Percentiles rank a stretch among this genome's conserved stretches.
phyloP scores from a whole-genome alignment of 2,329 filamentous ascomycete genomes.

The Curvularia lunata region DNA sequence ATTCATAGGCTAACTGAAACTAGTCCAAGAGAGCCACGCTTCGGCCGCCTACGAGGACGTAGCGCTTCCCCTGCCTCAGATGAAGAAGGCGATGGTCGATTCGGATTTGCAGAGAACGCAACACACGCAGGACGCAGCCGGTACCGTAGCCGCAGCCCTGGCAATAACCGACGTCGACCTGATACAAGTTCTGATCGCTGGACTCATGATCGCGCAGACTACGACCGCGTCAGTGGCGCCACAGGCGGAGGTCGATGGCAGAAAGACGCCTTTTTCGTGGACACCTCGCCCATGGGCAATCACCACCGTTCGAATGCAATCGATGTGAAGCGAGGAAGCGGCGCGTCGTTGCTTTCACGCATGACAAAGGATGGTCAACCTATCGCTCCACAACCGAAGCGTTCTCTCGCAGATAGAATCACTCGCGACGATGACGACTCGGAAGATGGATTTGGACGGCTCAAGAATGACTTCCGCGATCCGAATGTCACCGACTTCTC shows the following conservation, averaged over 20 bases:
- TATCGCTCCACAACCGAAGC: slow-evolving; percentile 26
- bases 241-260: slow-evolving; percentile 33
- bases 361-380: slow-evolving; percentile 47
- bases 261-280: slow-evolving; percentile 34
- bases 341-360: slow-evolving; percentile 37
- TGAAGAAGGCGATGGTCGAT: slow-evolving; percentile 56
- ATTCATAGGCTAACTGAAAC: slow-evolving; percentile 10
- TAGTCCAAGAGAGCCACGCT: slow-evolving; percentile 40
- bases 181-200: slow-evolving; percentile 38
- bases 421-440: slow-evolving; percentile 38
- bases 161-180: slow-evolving; percentile 26
- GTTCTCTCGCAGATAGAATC: slow-evolving; percentile 40
- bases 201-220: slow-evolving; percentile 41
- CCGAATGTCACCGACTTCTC: slow-evolving; percentile 35
- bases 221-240: slow-evolving; percentile 22
- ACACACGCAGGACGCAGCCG: slow-evolving; percentile 54
- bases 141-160: slow-evolving; percentile 52
- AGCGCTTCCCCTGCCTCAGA: slow-evolving; percentile 63
- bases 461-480: slow-evolving; percentile 42
- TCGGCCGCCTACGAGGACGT: slow-evolving; percentile 62
- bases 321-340: slow-evolving; percentile 36
- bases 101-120: slow-evolving; percentile 56
- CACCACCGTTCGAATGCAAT: slow-evolving; percentile 54
- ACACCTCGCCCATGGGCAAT: slow-evolving; percentile 51
- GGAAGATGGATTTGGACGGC: slow-evolving; percentile 34